A percentile compares a stretch with the other conserved stretches of the same genome.
Evolutionary conservation across 495 filamentous ascomycete species (phyloP).

Genomic region (Tuber magnatum): DNA sequence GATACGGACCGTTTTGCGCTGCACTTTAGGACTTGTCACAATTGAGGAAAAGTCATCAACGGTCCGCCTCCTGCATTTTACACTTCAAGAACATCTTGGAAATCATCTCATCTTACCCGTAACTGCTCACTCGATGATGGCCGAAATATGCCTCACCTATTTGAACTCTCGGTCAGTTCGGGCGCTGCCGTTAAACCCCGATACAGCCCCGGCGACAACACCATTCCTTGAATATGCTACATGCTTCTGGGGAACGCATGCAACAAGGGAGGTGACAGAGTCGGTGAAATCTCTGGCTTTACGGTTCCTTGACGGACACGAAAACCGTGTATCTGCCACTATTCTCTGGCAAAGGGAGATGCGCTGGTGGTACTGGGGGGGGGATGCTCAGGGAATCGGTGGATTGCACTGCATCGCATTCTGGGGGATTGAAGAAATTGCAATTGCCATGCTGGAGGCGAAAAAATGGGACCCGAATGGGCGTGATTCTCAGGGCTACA

Average conservation of each 20-base stretch:
- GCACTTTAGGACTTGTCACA: background rate
- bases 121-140: background rate
- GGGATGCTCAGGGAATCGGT: background rate
- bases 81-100: background rate
- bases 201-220: rapidly evolving
- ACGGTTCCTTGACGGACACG: background rate
- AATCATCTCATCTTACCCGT: background rate
- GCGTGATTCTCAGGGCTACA: background rate
- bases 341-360: background rate
- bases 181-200: background rate
- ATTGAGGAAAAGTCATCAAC: background rate
- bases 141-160: background rate
- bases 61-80: background rate
- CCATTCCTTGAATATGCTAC: background rate
- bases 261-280: background rate
- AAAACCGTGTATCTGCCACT: background rate
- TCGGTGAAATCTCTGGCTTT: background rate
- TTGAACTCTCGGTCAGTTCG: background rate
- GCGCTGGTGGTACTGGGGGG: background rate
- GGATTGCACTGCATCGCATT: background rate
- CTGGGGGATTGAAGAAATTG: background rate
- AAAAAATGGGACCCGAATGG: background rate
- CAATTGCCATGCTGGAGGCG: too few relatives aligned
- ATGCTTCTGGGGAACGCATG: background rate
- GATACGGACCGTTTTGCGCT: background rate